Percentiles rank a stretch among this genome's conserved stretches.
phyloP scores from a whole-genome alignment of 768 basidiomycete genomes.

The Albatrellus ellisii region DNA sequence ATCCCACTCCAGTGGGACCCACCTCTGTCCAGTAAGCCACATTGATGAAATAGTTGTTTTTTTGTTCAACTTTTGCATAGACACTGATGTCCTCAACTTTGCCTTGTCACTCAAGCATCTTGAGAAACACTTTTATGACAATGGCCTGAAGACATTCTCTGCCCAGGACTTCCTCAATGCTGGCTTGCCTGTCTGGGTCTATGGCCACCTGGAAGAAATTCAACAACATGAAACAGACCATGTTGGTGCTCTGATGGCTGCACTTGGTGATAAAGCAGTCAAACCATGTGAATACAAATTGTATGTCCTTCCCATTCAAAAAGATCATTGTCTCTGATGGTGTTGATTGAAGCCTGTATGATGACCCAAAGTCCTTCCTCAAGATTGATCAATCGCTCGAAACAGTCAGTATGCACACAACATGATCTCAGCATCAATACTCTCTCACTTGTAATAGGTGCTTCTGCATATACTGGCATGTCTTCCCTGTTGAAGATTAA shows the following conservation, averaged over 20 bases:
- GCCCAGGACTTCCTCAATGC: conserved; percentile 24
- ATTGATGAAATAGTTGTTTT: no score
- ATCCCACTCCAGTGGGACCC: no score
- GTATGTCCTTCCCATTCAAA: conserved; percentile 6
- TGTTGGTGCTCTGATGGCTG: conserved; percentile 23
- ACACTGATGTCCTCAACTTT: conserved; percentile 20
- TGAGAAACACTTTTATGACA: conserved; percentile 23
- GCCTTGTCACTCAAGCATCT: conserved; percentile 26
- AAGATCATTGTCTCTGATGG: background rate
- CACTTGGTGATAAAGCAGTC: conserved; percentile 23
- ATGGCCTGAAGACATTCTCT: conserved; percentile 24
- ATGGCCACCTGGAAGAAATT: conserved; percentile 23
- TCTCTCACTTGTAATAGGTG: background rate
- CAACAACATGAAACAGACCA: conserved; percentile 29
- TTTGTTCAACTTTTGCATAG: conserved; percentile 1
- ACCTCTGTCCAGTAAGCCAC: no score
- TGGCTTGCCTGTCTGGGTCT: conserved; percentile 24
- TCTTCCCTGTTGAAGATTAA: conserved; percentile 27
- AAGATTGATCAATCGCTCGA: conserved; percentile 39
- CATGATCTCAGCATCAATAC: no score
- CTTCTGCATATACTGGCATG: conserved; percentile 51
- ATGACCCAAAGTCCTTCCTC: conserved; percentile 34
- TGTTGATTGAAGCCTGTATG: conserved; percentile 25
- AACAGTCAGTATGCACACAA: conserved; percentile 28
- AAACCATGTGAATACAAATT: conserved; percentile 29